Base-by-base conservation (phyloP, 371 early-diverging fungal species). In the Mortierella sp. region DNA sequence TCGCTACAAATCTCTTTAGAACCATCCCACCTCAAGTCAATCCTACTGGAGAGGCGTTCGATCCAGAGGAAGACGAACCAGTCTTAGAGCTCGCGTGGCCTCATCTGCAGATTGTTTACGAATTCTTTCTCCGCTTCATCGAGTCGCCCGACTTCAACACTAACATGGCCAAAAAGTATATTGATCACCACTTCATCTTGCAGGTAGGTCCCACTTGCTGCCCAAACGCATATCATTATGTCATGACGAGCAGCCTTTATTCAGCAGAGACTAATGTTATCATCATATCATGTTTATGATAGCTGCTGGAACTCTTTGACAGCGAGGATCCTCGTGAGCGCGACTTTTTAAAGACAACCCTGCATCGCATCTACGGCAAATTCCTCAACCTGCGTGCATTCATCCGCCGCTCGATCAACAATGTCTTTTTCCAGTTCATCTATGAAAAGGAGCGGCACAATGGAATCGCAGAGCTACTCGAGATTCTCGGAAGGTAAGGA, bases 21-120 rank as follows among this genome's bases (percentile, higher is more conserved):
- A 91, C 96, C 2, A 93, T 98, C 27, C 95, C 98, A 1, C 97
- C 98, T 4, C 95, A 93, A 74, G 89, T 92, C 30, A 93, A 94
- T 70, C 92, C 94, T 18, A 86, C 87, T 16, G 96, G 94, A 43
- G 97, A 97, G 64, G 96, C 94, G 0, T 97, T 93, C 71, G 99
- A 98, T 81, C 97, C 97, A 6, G 99, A 98, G 72, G 99, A 98
- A 73, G 99, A 98, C 76, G 99, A 98, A 78, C 97, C 97, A 3
- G 93, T 95, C 2, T 82, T 96, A 45, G 99, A 98, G 80, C 78
- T 90, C 14, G 95, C 96, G 18, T 98, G 99, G 99, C 98, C 98
- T 27, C 99, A 98, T 82, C 82, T 98, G 51, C 96, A 95, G 79
- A 86, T 97, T 47, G 97, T 98, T 9, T 98, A 98, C 81, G 96